A percentile compares a stretch with the other conserved stretches of the same genome.
phyloP scores from a whole-genome alignment of 441 rosid species.

The Dalechampia spathulata region DNA sequence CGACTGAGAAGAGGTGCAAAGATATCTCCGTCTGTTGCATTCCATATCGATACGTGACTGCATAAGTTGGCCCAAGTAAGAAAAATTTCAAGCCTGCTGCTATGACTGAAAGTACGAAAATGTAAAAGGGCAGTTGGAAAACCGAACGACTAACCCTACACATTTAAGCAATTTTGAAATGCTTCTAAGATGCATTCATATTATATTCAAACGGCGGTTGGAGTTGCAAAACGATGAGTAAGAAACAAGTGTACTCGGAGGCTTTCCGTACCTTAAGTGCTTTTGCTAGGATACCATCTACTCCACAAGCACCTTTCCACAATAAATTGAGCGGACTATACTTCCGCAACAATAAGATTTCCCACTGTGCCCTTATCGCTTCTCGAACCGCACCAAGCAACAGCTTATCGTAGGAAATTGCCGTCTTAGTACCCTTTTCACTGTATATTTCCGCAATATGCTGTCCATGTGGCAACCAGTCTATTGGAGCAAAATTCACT shows the following conservation, averaged over 20 bases:
- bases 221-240: not conserved
- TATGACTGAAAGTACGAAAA: not conserved
- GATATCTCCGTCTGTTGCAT: conserved; percentile 38
- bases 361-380: conserved; percentile 66
- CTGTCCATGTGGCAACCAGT: conserved; percentile 76
- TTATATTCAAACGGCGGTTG: not conserved
- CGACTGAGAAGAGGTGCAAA: conserved; percentile 26
- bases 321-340: conserved; percentile 28
- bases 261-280: conserved; percentile 45
- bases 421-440: conserved; percentile 39
- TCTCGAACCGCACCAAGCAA: conserved; percentile 58
- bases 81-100: not conserved
- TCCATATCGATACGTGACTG: conserved; percentile 55
- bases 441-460: conserved; percentile 46
- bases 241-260: not conserved
- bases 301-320: conserved; percentile 57
- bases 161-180: not conserved
- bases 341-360: conserved; percentile 34
- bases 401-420: conserved; percentile 64
- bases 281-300: conserved; percentile 50
- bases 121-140: not conserved
- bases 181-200: not conserved
- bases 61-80: conserved; percentile 1
- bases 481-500: conserved; percentile 65
- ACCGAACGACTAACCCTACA: no score